Evolutionary conservation across 1,139 yeast species (phyloP).

Genomic region (Suhomyces bolitotheri): DNA sequence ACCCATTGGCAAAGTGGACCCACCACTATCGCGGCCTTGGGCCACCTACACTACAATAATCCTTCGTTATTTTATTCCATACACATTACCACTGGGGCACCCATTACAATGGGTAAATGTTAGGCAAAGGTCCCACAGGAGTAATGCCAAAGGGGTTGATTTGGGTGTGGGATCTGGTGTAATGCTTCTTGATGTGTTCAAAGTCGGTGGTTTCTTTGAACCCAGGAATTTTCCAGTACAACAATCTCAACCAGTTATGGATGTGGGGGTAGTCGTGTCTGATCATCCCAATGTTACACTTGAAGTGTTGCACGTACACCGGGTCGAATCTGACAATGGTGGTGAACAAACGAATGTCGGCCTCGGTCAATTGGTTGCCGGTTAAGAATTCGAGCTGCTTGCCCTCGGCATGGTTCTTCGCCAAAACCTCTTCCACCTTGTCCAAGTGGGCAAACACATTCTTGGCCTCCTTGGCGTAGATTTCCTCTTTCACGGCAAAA

Average conservation of each 20-base stretch:
- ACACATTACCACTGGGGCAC: no score
- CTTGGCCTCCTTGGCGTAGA: constrained; percentile 71
- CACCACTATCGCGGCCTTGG: no score
- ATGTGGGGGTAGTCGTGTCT: constrained; percentile 77
- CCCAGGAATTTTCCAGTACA: constrained; percentile 83
- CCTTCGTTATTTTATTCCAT: no score
- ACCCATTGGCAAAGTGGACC: no score
- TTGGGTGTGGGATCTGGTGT: constrained; percentile 75
- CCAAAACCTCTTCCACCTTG: constrained; percentile 66
- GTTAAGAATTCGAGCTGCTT: constrained; percentile 48
- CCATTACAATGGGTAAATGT: constrained; percentile 44
- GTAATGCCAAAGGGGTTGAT: constrained; percentile 85
- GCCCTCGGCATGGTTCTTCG: constrained; percentile 40
- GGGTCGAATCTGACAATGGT: constrained; percentile 86
- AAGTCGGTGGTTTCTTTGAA: constrained; percentile 81
- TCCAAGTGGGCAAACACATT: constrained; percentile 72
- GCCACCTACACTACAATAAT: no score
- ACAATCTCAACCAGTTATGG: constrained; percentile 75
- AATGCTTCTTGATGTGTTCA: constrained; percentile 86
- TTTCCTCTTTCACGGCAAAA: constrained; percentile 81
- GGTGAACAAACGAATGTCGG: constrained; percentile 82
- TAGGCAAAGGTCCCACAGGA: constrained; percentile 86
- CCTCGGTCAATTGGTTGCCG: constrained; percentile 78
- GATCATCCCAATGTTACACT: constrained; percentile 83
- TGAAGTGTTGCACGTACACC: constrained; percentile 91